Base-by-base conservation (phyloP, 768 basidiomycete genomes). In the Hydnum rufescens region DNA sequence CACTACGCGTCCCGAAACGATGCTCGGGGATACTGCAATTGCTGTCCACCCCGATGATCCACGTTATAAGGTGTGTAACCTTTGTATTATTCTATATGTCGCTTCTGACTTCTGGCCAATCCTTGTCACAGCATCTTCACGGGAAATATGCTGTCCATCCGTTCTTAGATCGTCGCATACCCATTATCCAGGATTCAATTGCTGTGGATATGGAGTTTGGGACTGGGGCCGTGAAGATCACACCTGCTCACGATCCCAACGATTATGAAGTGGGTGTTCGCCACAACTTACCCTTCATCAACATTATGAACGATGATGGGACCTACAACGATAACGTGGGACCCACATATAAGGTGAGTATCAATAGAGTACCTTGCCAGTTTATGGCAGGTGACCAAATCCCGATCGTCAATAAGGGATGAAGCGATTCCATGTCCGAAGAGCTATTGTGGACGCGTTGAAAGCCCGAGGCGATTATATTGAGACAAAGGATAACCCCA, bases 141-240 rank as follows among this genome's bases (percentile, higher is more conserved):
- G 95, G 92, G 51, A 96, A 90, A 70, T 90, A 80, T 60, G 88
- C 74, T 32, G 65, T 69, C 0, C 90, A 97, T 64, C 95, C 95
- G 1, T 96, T 99, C 70, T 66, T 93, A 47, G 65, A 69, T 0
- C 78, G 95, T 44, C 76, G 78, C 16, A 70, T 99, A 44, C 93
- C 88, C 13, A 93, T 99, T 63, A 69, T 97, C 53, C 71, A 78
- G 28, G 93, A 97, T 61, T 68, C 73, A 22, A 82, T 89, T 64
- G 71, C 70, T 26, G 80, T 95, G 54, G 93, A 97, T 62, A 95
- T 88, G 80, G 72, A 74, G 5, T 97, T 97, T 59, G 95, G 95
- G 32, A 99, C 95, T 29, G 95, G 95, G 63, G 95, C 93, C 0
- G 93, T 97, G 50, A 97, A 99, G 70, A 96, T 97, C 61, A 97